phyloP scores from a whole-genome alignment of 1,284 basidiomycete genomes.

The Exsudoporus floridanus region DNA sequence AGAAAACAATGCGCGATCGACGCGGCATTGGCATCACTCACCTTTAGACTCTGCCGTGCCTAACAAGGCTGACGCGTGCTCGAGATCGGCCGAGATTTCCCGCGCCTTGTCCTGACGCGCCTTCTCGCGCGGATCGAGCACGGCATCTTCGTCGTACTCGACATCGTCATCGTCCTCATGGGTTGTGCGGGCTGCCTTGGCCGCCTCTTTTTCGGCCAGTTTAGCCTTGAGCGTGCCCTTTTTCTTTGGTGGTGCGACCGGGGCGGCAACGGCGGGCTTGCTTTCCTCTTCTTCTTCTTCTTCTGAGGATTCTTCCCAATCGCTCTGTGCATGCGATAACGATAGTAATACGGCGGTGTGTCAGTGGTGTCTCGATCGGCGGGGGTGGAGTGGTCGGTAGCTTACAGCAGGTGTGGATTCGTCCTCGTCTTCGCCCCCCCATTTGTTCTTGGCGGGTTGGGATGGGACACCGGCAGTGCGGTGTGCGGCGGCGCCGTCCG shows the following conservation, averaged over 20 bases:
- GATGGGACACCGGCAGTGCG: constrained; percentile 36
- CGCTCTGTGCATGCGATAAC: constrained; percentile 55
- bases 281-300: constrained; percentile 59
- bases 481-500: constrained; percentile 48
- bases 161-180: constrained; percentile 40
- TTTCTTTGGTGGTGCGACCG: constrained; percentile 76
- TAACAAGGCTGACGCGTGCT: constrained; percentile 78
- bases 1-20: background rate
- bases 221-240: constrained; percentile 89
- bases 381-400: background rate
- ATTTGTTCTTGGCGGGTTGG: constrained; percentile 60
- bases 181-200: constrained; percentile 48
- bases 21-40: constrained; percentile 33
- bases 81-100: constrained; percentile 83
- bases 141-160: constrained; percentile 72
- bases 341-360: background rate
- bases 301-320: constrained; percentile 91
- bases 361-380: constrained; percentile 6
- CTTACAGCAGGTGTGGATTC: constrained; percentile 58
- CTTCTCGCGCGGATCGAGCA: constrained; percentile 79
- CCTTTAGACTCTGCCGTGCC: constrained; percentile 70
- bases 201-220: constrained; percentile 84
- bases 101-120: constrained; percentile 72
- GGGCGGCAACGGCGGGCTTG: constrained; percentile 44
- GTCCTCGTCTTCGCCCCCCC: constrained; percentile 88